These are phyloP conservation scores for Omphalea diandra DNA, from an alignment of 441 rosid species.

Conservation along the genomic window DNA sequence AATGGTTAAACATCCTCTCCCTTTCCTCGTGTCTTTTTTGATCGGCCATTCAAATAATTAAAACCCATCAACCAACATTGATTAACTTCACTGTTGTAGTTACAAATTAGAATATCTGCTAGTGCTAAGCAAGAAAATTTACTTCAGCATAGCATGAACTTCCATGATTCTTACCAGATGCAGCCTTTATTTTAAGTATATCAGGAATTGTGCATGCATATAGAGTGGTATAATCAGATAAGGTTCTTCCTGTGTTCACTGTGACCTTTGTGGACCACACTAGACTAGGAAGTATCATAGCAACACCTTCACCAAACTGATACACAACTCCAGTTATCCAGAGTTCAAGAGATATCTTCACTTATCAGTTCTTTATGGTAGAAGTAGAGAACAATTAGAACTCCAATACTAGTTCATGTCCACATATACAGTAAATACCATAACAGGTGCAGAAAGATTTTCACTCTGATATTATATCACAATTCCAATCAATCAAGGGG, in stretches of 20 bases:
- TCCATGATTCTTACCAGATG: neutral
- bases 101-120: neutral
- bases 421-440: neutral
- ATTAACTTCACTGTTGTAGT: neutral
- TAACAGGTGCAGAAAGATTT: neutral
- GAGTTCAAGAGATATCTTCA: neutral
- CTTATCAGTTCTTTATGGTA: neutral
- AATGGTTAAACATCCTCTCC: neutral
- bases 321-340: neutral
- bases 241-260: neutral
- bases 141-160: neutral
- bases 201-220: neutral
- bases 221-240: neutral
- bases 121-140: neutral
- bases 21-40: neutral
- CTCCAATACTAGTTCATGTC: neutral
- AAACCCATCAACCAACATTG: neutral
- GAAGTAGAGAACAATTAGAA: neutral
- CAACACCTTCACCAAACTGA: constrained; percentile 4
- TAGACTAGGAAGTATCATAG: neutral
- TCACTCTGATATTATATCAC: neutral
- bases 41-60: neutral
- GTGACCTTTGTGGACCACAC: neutral
- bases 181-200: neutral
- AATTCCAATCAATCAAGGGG: neutral